These are phyloP conservation scores for Gymnopus androsaceus DNA, from an alignment of 1,284 basidiomycete genomes.

Conservation along the genomic window DNA sequence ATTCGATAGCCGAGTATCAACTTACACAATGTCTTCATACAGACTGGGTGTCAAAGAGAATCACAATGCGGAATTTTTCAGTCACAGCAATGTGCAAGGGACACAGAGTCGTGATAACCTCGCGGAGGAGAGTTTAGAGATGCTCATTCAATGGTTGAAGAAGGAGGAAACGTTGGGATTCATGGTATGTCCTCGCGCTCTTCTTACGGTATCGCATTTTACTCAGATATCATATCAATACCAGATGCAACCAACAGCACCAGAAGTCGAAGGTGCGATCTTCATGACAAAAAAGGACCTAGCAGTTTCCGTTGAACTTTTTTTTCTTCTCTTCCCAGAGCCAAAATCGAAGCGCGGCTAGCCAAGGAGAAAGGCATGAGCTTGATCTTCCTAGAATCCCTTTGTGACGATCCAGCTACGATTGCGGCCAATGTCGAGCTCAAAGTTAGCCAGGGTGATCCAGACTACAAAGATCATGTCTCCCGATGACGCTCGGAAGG, in stretches of 20 bases:
- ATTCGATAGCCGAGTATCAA: background rate
- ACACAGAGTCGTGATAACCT: constrained; percentile 80
- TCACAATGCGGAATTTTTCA: constrained; percentile 92
- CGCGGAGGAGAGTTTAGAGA: constrained; percentile 91
- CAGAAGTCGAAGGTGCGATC: constrained; percentile 60
- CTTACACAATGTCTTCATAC: constrained; percentile 10
- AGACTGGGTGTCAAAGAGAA: constrained; percentile 84
- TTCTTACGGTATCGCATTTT: background rate
- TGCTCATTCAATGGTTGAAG: constrained; percentile 94
- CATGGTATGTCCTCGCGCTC: constrained; percentile 64
- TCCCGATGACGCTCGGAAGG: constrained; percentile 81
- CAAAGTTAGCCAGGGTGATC: constrained; percentile 95
- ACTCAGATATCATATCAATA: constrained; percentile 7
- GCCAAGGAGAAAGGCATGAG: constrained; percentile 87
- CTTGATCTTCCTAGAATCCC: constrained; percentile 92
- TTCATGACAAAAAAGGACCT: background rate
- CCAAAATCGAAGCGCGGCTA: constrained; percentile 82
- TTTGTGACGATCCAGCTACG: constrained; percentile 91
- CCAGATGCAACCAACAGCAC: constrained; percentile 33
- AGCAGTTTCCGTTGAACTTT: background rate
- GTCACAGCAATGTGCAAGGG: constrained; percentile 82
- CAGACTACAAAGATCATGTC: constrained; percentile 94
- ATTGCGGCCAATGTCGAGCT: constrained; percentile 95
- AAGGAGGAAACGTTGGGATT: constrained; percentile 96
- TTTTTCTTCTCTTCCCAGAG: constrained; percentile 43